These are phyloP conservation scores for Canavalia gladiata DNA, from an alignment of 306 rosid genomes.

Conservation along the genomic window DNA sequence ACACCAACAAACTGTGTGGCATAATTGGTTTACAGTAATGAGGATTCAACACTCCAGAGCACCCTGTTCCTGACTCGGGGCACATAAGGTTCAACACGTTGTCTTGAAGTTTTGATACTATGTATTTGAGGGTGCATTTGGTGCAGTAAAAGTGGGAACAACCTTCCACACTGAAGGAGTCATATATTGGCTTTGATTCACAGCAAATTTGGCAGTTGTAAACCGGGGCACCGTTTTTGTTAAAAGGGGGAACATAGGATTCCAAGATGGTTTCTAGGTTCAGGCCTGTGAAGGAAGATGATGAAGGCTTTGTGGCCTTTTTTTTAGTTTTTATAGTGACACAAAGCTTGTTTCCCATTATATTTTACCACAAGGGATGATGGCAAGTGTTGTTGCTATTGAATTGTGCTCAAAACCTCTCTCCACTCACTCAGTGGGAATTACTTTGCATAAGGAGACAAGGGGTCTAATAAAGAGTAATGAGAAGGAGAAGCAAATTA, in stretches of 20 bases:
- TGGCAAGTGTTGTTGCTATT: neutral
- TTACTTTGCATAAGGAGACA: neutral
- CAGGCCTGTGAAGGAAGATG: neutral
- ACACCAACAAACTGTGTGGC: neutral
- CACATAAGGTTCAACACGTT: slow-evolving; percentile 6
- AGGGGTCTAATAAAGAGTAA: neutral
- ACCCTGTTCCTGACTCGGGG: neutral
- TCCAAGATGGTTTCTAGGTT: neutral
- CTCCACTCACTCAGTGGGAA: neutral
- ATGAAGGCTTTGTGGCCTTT: no score
- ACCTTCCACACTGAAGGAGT: slow-evolving; percentile 43
- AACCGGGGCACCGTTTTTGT: neutral
- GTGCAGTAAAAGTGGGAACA: slow-evolving; percentile 44
- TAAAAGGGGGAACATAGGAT: neutral
- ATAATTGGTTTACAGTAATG: slow-evolving; percentile 26
- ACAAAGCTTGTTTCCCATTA: slow-evolving; percentile 43
- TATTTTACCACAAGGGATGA: neutral
- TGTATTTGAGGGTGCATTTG: slow-evolving; percentile 39
- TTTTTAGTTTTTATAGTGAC: neutral
- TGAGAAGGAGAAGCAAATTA: neutral
- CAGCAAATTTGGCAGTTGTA: slow-evolving; percentile 55
- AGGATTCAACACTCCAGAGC: slow-evolving; percentile 10
- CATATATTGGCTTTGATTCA: slow-evolving; percentile 42
- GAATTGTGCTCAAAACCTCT: neutral
- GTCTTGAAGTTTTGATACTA: slow-evolving; percentile 31